A percentile compares a stretch with the other conserved stretches of the same genome.
Conservation (phyloP, 306 rosid species). For the Sicyos baderoa region DNA sequence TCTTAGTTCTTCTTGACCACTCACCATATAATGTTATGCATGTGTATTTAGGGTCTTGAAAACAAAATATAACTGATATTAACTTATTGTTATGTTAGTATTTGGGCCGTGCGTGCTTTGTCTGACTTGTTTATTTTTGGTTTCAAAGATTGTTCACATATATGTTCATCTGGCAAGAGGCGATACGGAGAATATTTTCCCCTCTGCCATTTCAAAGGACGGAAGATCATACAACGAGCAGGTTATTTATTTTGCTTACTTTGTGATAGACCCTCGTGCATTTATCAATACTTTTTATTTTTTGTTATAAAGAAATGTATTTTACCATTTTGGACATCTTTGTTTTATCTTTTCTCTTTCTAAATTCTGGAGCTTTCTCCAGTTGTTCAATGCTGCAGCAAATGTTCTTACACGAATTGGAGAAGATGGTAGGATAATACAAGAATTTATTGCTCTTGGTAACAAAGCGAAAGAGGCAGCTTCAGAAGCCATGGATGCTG, state of each 20-base stretch:
- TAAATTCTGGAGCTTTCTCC: slow-evolving; percentile 24
- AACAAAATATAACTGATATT: not conserved
- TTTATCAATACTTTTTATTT: not conserved
- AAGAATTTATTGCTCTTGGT: slow-evolving; percentile 73
- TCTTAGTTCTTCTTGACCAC: too few relatives aligned
- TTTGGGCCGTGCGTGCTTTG: not conserved
- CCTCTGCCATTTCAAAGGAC: slow-evolving; percentile 89
- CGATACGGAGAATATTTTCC: slow-evolving; percentile 64
- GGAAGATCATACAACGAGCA: slow-evolving; percentile 95
- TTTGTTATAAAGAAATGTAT: not conserved
- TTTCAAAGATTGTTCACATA: slow-evolving; percentile 64
- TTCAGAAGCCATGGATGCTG: slow-evolving; percentile 85
- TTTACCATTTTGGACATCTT: not conserved
- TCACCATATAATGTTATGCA: not conserved
- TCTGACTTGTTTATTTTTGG: slow-evolving; percentile 19
- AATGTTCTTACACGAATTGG: slow-evolving; percentile 74
- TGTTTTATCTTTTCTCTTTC: not conserved
- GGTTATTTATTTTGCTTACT: slow-evolving; percentile 31
- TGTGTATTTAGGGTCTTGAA: not conserved
- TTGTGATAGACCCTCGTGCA: not conserved
- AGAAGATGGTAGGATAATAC: slow-evolving; percentile 77
- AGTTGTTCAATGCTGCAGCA: slow-evolving; percentile 91
- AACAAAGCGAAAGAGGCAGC: slow-evolving; percentile 86
- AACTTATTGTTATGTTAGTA: too few relatives aligned
- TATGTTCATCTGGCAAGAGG: slow-evolving; percentile 93